Evolutionary conservation across 331 rosid species (phyloP).

Genomic region (Cucumis variabilis): DNA sequence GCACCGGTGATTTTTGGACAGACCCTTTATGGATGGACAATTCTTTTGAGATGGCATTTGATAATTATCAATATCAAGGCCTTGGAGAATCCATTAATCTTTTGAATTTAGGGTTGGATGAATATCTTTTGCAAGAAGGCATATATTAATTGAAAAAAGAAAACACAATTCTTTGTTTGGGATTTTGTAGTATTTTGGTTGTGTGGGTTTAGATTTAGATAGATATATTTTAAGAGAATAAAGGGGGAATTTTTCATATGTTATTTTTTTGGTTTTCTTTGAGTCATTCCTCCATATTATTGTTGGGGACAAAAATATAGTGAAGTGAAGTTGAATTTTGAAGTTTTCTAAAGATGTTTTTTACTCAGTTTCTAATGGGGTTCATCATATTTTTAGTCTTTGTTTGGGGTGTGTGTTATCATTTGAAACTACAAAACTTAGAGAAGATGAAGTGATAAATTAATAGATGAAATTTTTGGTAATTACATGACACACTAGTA

Average conservation of each 20-base stretch:
- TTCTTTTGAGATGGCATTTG: background rate
- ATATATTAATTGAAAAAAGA: background rate
- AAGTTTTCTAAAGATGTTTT: too few species aligned
- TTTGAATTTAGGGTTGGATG: background rate
- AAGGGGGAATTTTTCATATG: background rate
- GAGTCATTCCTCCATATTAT: background rate
- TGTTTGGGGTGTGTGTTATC: too few species aligned
- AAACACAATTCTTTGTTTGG: background rate
- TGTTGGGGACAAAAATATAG: background rate
- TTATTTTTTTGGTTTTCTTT: background rate
- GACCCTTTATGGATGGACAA: constrained; percentile 25
- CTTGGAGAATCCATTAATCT: background rate
- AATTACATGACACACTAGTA: too few species aligned
- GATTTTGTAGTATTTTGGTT: background rate
- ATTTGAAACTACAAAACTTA: too few species aligned
- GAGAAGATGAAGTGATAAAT: too few species aligned
- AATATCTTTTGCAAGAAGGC: constrained; percentile 6
- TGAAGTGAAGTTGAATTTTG: background rate
- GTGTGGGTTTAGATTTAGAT: background rate
- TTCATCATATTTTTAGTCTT: too few species aligned
- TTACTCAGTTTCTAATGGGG: too few species aligned
- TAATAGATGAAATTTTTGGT: too few species aligned
- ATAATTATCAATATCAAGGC: background rate
- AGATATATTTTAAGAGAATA: background rate
- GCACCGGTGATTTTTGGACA: constrained; percentile 2